phyloP scores from a whole-genome alignment of 2,329 filamentous ascomycete species.

The Cytospora piceicola region DNA sequence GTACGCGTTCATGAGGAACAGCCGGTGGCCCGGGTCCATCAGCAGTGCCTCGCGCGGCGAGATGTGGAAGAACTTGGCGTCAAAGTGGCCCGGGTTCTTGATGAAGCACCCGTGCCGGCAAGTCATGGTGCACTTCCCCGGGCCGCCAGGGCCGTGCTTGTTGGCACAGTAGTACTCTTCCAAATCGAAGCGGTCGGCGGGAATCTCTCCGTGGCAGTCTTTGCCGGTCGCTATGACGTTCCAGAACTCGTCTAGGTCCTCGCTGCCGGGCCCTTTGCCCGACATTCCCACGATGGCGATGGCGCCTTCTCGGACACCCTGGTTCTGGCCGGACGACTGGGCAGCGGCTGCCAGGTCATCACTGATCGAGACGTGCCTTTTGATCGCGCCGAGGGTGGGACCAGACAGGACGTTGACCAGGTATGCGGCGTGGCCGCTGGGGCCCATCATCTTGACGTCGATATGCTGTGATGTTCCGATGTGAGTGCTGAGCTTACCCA shows the following conservation, averaged over 20 bases:
- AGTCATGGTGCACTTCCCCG: slow-evolving; percentile 15
- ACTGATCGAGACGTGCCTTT: slow-evolving; percentile 7
- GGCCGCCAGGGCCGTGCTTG: slow-evolving; percentile 32
- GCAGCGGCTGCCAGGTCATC: slow-evolving; percentile 7
- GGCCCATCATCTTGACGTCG: slow-evolving; percentile 17
- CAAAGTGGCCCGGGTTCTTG: background rate
- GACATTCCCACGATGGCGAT: slow-evolving; percentile 11
- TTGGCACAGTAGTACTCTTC: slow-evolving; percentile 9
- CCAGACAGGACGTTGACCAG: slow-evolving; percentile 7
- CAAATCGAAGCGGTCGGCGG: background rate
- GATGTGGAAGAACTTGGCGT: slow-evolving; percentile 3
- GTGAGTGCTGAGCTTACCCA: slow-evolving; percentile 9
- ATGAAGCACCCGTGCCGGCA: slow-evolving; percentile 1
- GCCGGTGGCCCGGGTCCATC: slow-evolving; percentile 1
- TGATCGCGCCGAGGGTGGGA: background rate
- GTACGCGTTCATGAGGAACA: background rate
- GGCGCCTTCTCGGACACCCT: slow-evolving; percentile 4
- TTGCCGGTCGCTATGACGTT: slow-evolving; percentile 26
- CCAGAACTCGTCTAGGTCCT: slow-evolving; percentile 1
- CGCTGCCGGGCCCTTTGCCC: background rate
- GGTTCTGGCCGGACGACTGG: background rate
- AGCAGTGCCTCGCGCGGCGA: slow-evolving; percentile 4
- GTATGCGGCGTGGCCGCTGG: slow-evolving; percentile 9
- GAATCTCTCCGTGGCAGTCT: slow-evolving; percentile 32
- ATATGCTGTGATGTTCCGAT: slow-evolving; percentile 5